A percentile compares a stretch with the other conserved stretches of the same genome.
Evolutionary conservation across 1,139 yeast genomes (phyloP).

Genomic region (Diutina scorzettiae): DNA sequence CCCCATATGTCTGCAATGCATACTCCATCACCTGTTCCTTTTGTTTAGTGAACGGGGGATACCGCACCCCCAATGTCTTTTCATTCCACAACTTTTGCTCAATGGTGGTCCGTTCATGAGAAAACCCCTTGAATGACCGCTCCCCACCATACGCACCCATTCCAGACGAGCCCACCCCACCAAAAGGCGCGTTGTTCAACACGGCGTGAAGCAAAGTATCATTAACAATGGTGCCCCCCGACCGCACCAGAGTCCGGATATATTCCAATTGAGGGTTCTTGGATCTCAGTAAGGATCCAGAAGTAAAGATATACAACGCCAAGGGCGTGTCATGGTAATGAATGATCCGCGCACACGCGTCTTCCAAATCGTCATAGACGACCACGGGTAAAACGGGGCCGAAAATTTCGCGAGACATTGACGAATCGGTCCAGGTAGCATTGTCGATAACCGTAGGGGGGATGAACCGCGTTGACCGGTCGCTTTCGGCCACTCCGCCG

Average conservation of each 20-base stretch:
- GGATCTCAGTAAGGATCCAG: slow-evolving; percentile 20
- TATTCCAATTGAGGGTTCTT: slow-evolving; percentile 37
- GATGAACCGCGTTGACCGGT: slow-evolving; percentile 33
- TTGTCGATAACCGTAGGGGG: slow-evolving; percentile 66
- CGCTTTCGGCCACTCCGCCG: slow-evolving; percentile 42
- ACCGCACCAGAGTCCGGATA: slow-evolving; percentile 45
- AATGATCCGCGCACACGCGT: slow-evolving; percentile 37
- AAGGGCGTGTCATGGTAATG: slow-evolving; percentile 71
- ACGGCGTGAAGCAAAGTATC: slow-evolving; percentile 69
- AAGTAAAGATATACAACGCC: slow-evolving; percentile 67
- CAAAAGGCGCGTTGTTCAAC: slow-evolving; percentile 70
- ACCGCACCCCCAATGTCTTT: slow-evolving; percentile 42
- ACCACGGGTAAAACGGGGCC: slow-evolving; percentile 80
- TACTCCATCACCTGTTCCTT: slow-evolving; percentile 21
- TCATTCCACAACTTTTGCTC: slow-evolving; percentile 64
- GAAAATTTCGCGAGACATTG: slow-evolving; percentile 71
- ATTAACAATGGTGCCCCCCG: slow-evolving; percentile 66
- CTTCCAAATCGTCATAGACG: slow-evolving; percentile 35
- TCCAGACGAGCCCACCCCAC: slow-evolving; percentile 85
- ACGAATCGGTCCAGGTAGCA: slow-evolving; percentile 51
- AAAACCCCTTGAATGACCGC: slow-evolving; percentile 59
- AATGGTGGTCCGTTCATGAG: slow-evolving; percentile 64
- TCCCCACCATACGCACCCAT: slow-evolving; percentile 72
- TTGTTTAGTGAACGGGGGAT: slow-evolving; percentile 47
- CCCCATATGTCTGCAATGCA: slow-evolving; percentile 18